Evolutionary conservation across 257 asterid genomes (phyloP), one percentile per base, ranked within the genome.

Genomic region (Phtheirospermum japonicum): DNA sequence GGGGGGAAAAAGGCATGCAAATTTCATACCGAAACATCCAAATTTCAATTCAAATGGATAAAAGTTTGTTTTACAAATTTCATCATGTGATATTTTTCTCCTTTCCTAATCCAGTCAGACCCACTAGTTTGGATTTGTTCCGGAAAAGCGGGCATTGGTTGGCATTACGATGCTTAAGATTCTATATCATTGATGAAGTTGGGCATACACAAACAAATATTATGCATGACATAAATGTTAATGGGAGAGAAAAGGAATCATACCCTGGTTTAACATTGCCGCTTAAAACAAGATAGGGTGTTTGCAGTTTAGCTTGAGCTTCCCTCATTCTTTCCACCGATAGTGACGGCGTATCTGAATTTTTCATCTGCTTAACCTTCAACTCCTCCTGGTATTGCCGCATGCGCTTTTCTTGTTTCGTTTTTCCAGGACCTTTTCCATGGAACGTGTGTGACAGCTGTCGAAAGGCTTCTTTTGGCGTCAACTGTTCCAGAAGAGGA

Each of bases 351-450:
- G 97, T 92, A 66, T 92, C 97, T 2, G 99, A 75, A 77, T 86
- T 92, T 63, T 80, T 84, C 97, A 92, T 92, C 81, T 82, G 94
- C 75, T 92, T 93, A 26, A 89, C 76, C 85, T 89, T 92, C 78
- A 92, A 71, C 67, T 92, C 99, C 77, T 89, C 95, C 37, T 77
- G 86, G 69, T 89, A 92, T 62, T 89, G 95, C 30, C 95, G 75
- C 94, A 89, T 83, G 50, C 95, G 87, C 81, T 92, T 92, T 68
- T 92, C 96, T 75, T 79, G 95, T 63, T 93, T 93, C 91, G 76
- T 85, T 80, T 93, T 93, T 57, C 97, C 97, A 43, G 97, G 99
- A 8, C 89, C 97, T 73, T 93, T 93, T n/a, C 97, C 99, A 16
- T 93, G 99, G 73, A 93, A 93, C 77, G 79, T 93, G 75, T 93